Percentiles rank a stretch among this genome's conserved stretches.
Conservation (phyloP, 2,329 filamentous ascomycete species). For the Ascochyta rabiei region DNA sequence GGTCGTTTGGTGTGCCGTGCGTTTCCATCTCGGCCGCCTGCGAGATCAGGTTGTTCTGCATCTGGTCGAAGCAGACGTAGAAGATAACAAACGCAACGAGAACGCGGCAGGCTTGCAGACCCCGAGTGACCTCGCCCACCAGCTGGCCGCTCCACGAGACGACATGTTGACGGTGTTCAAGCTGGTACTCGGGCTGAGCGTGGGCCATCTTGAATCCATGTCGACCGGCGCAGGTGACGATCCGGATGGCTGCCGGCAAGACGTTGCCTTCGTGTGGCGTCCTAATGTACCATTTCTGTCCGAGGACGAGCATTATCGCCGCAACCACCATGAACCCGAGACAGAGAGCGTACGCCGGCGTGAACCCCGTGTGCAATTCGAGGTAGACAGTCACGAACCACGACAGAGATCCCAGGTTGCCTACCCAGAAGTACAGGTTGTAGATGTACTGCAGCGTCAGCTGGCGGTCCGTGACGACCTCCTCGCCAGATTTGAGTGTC, state of each 20-base stretch:
- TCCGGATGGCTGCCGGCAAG: conserved; percentile 31
- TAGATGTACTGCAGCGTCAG: conserved; percentile 49
- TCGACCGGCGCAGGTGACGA: conserved; percentile 35
- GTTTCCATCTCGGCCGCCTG: conserved; percentile 47
- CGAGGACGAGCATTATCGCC: conserved; percentile 58
- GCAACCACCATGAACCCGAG: conserved; percentile 69
- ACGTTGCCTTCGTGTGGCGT: conserved; percentile 31
- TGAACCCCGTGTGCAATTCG: conserved; percentile 71
- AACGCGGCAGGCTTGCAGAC: conserved; percentile 40
- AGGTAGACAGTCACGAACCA: conserved; percentile 68
- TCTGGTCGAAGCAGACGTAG: conserved; percentile 48
- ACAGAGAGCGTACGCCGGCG: conserved; percentile 67
- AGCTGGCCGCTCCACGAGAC: conserved; percentile 38
- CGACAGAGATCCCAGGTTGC: conserved; percentile 72
- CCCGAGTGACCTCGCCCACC: conserved; percentile 38
- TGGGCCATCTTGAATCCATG: conserved; percentile 35
- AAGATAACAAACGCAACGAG: conserved; percentile 44
- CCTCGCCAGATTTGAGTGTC: conserved; percentile 36
- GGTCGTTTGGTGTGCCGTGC: conserved; percentile 42
- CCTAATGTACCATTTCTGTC: conserved; percentile 27
- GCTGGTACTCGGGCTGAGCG: conserved; percentile 36
- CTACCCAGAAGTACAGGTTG: conserved; percentile 49
- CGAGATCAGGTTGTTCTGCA: conserved; percentile 48
- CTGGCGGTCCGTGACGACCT: conserved; percentile 41
- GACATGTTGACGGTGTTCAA: conserved; percentile 21